Percentiles rank a stretch among this genome's conserved stretches.
These are phyloP conservation scores for Botryosphaeria dothidea DNA, from an alignment of 2,329 filamentous ascomycete species.

Conservation along the genomic window DNA sequence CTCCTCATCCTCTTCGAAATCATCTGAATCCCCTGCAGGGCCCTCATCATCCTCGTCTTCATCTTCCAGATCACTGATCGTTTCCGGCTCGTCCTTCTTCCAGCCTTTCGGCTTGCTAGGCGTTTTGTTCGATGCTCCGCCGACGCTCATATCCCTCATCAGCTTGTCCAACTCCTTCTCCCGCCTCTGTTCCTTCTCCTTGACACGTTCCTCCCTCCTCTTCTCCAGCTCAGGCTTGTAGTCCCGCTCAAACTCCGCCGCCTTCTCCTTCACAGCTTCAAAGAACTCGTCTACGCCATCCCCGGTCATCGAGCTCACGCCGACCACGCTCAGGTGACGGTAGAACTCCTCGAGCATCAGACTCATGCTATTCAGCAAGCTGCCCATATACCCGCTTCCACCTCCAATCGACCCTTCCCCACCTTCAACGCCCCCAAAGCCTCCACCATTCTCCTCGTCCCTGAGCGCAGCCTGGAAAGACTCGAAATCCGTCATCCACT, in stretches of 20 bases:
- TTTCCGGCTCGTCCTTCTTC: constrained; percentile 49
- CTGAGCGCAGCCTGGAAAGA: constrained; percentile 85
- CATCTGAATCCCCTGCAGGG: constrained; percentile 55
- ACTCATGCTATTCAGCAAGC: constrained; percentile 95
- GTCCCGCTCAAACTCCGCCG: constrained; percentile 82
- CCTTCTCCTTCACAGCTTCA: constrained; percentile 81
- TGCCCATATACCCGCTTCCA: constrained; percentile 95
- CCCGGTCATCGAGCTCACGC: constrained; percentile 89
- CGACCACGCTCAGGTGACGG: constrained; percentile 87
- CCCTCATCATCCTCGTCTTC: constrained; percentile 53
- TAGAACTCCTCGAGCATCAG: constrained; percentile 98
- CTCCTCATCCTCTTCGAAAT: constrained; percentile 57
- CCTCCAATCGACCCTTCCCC: constrained; percentile 50
- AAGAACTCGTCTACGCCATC: constrained; percentile 94
- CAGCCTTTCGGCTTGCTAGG: constrained; percentile 30
- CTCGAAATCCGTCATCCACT: constrained; percentile 99
- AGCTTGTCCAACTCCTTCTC: constrained; percentile 86
- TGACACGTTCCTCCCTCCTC: constrained; percentile 72
- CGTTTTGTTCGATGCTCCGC: constrained; percentile 28
- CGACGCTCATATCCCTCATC: constrained; percentile 86
- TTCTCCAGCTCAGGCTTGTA: constrained; percentile 91
- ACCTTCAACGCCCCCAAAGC: constrained; percentile 72
- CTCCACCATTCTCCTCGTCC: constrained; percentile 75
- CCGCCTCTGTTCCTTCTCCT: constrained; percentile 68
- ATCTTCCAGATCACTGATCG: constrained; percentile 51